Evolutionary conservation across 805 yeast species (phyloP), one percentile per base, ranked within the genome.

Genomic region (Tetrapisispora arboricola): DNA sequence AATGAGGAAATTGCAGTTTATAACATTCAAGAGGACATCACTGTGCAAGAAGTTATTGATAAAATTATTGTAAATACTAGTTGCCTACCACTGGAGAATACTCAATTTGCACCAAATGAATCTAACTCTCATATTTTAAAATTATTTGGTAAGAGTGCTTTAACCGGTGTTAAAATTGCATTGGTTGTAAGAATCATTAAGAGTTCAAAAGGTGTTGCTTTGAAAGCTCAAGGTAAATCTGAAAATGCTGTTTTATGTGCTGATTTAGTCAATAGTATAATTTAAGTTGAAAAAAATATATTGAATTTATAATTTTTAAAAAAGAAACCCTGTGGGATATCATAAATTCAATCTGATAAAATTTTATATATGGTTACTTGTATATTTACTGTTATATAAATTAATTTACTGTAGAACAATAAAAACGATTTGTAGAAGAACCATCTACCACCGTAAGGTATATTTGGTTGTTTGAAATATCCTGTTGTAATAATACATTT

Each of bases 71-170:
- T 58, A 29, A 63, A 64, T 24, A 72, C 86, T 47, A 72, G 78
- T 30, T 72, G 84, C 72, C 64, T 75, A 67, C 78, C 96, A 26
- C 67, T 84, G 54, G 94, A 84, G 47, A 80, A 81, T 32, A 68
- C 82, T 3, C 92, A 83, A 47, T 55, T 48, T 44, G 84, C 84
- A 18, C 72, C 76, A 29, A 62, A 65, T 41, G 81, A 75, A 47
- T 61, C 77, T 19, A 67, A 53, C 41, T 71, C 53, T 35, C 96
- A 88, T 59, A 68, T 75, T 11, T 70, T 92, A 65, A 87, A 86
- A 66, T 66, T 87, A 53, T 84, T 72, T 55, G 97, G 96, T 57
- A 83, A 82, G 66, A 77, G 84, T 51, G 61, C 54, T 13, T 39
- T 57, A 24, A 53, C 49, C 36, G 63, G 61, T 31, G 43, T 53